Conservation (phyloP, 768 basidiomycete genomes). For the Xanthoconium purpureum region DNA sequence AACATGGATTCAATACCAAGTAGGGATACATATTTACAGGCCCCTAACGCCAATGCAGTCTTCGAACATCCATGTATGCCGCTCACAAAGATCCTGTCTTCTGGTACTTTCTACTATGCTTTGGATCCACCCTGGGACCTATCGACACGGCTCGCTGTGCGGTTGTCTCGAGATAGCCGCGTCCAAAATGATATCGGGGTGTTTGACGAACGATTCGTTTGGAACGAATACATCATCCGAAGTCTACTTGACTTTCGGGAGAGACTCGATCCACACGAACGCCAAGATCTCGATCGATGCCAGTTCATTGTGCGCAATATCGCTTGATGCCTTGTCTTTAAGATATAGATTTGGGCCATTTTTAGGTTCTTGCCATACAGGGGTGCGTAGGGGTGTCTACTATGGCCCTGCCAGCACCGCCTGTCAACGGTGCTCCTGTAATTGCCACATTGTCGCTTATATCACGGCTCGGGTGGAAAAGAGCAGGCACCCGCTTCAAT, state of each 20-base stretch:
- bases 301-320: constrained; percentile 71
- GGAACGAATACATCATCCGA: constrained; percentile 90
- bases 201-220: constrained; percentile 88
- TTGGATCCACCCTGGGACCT: constrained; percentile 83
- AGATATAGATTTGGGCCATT: constrained; percentile 7
- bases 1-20: constrained; percentile 42
- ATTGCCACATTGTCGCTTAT: constrained; percentile 78
- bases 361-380: constrained; percentile 85
- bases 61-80: constrained; percentile 90
- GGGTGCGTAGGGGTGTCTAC: constrained; percentile 87
- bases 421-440: constrained; percentile 66
- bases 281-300: constrained; percentile 73
- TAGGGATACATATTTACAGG: constrained; percentile 45
- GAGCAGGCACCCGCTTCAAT: constrained; percentile 96
- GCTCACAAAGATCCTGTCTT: constrained; percentile 85
- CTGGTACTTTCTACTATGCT: constrained; percentile 93
- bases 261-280: constrained; percentile 64
- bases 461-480: constrained; percentile 87
- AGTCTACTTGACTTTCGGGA: constrained; percentile 88
- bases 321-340: constrained; percentile 6
- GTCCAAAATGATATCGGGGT: constrained; percentile 47
- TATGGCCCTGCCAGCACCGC: constrained; percentile 72
- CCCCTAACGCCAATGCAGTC: constrained; percentile 42
- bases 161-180: constrained; percentile 53
- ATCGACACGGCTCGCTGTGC: constrained; percentile 73